These are phyloP conservation scores for Diaporthe sp. DNA, from an alignment of 2,329 filamentous ascomycete species.

Conservation along the genomic window DNA sequence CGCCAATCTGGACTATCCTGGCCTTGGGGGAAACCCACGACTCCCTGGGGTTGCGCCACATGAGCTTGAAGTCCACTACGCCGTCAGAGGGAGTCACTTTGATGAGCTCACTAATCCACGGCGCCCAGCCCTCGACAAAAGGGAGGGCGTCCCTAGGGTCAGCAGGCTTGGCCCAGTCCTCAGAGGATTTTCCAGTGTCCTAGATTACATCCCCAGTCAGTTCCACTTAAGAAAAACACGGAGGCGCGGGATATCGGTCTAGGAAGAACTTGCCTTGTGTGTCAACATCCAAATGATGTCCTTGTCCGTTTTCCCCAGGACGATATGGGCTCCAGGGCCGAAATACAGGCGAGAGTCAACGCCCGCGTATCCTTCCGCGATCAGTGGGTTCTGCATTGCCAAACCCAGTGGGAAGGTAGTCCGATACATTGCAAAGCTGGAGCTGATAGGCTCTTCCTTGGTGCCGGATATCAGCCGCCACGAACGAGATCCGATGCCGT, in stretches of 20 bases:
- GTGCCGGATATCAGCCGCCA: background rate
- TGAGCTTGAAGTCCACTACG: background rate
- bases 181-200: background rate
- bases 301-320: background rate
- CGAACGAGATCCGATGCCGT: background rate
- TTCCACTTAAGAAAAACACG: background rate
- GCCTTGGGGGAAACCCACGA: background rate
- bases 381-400: background rate
- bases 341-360: background rate
- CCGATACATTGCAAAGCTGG: background rate
- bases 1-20: background rate
- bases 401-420: background rate
- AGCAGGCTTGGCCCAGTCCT: slow-evolving; percentile 1
- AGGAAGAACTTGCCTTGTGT: background rate
- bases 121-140: background rate
- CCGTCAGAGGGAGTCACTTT: background rate
- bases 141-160: background rate
- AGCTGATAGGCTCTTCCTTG: background rate
- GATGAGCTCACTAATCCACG: background rate
- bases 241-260: background rate
- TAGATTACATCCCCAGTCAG: background rate
- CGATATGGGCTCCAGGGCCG: background rate
- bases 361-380: background rate
- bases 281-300: background rate
- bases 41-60: background rate